These are phyloP conservation scores for Penium margaritaceum DNA, from an alignment of 139 green algal genomes.

Conservation along the genomic window DNA sequence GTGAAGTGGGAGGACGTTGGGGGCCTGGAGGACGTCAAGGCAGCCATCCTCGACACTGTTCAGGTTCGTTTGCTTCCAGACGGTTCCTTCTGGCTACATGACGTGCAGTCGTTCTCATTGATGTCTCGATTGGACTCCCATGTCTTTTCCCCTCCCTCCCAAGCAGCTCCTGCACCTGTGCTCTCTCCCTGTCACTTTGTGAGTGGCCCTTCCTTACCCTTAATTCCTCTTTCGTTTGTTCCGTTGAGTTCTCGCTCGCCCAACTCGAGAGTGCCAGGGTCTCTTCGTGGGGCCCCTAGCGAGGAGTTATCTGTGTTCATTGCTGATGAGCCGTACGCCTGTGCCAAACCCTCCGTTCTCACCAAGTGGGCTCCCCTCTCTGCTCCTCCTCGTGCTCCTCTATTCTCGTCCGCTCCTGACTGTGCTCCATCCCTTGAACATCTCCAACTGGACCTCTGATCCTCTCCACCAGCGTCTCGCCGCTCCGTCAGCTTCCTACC, in stretches of 20 bases:
- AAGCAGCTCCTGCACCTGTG: background rate
- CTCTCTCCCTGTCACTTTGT: background rate
- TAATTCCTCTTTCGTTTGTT: background rate
- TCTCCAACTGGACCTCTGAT: no score
- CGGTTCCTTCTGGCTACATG: background rate
- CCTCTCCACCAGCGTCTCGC: no score
- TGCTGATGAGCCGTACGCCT: no score
- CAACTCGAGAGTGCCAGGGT: no score
- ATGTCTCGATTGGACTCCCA: background rate
- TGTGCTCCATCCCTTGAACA: no score
- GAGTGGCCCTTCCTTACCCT: background rate
- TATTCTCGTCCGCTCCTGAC: no score
- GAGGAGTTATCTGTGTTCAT: no score
- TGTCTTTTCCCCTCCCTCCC: background rate
- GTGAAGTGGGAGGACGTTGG: slow-evolving; percentile 88
- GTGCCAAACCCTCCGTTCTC: no score
- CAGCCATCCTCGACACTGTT: slow-evolving; percentile 65
- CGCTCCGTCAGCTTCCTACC: no score
- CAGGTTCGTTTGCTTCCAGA: slow-evolving; percentile 6
- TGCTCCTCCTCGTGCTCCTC: no score
- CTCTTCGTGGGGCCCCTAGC: no score
- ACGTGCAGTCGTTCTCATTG: background rate
- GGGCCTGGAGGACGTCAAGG: slow-evolving; percentile 59
- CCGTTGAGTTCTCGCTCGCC: background rate
- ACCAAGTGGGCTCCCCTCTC: no score